Evolutionary conservation across 1,284 basidiomycete genomes (phyloP).

Genomic region (Tilletia indica): DNA sequence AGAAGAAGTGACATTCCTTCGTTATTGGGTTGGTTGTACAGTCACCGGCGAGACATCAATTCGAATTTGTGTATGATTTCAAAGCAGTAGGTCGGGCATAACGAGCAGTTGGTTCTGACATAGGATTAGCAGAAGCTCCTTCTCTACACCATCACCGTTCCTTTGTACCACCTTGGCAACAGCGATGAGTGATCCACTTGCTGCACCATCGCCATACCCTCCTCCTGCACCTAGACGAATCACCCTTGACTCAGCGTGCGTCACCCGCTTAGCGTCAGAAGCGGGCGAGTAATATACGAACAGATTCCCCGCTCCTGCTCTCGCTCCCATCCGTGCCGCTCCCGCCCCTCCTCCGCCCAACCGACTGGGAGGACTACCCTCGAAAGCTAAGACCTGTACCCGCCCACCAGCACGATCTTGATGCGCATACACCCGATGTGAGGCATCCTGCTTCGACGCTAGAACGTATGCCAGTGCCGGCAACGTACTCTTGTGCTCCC

Average conservation of each 20-base stretch:
- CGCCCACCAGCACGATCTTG: constrained; percentile 1
- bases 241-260: constrained; percentile 30
- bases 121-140: neutral
- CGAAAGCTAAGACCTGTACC: constrained; percentile 33
- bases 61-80: neutral
- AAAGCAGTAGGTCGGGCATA: neutral
- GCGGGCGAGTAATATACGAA: constrained; percentile 35
- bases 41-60: too few relatives aligned
- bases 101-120: constrained; percentile 17
- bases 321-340: neutral
- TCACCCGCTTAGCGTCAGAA: neutral
- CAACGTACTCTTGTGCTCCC: constrained; percentile 77
- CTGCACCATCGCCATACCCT: neutral
- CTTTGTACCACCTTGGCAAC: neutral
- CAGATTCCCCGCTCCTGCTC: constrained; percentile 37
- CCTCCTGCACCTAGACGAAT: constrained; percentile 26
- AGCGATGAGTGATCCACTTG: neutral
- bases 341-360: neutral
- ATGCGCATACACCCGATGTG: constrained; percentile 36
- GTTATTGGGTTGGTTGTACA: neutral
- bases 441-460: constrained; percentile 69
- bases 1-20: too few relatives aligned
- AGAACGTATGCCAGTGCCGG: constrained; percentile 89
- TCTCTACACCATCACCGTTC: neutral
- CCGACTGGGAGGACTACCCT: constrained; percentile 29